Evolutionary conservation across 495 filamentous ascomycete genomes (phyloP), one percentile per base, ranked within the genome.

Genomic region (Alectoria sarmentosa): DNA sequence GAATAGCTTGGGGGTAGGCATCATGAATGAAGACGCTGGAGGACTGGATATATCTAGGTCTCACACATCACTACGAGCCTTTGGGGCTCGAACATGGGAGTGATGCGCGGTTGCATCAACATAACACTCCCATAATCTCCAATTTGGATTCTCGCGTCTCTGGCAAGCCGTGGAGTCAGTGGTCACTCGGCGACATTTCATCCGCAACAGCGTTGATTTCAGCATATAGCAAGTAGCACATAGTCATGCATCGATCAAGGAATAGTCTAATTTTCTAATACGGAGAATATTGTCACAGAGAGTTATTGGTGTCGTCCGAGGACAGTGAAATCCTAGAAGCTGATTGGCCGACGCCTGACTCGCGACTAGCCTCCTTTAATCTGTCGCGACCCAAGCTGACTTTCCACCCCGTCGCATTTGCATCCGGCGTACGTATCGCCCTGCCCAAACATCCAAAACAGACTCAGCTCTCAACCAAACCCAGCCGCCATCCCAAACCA

Each of bases 301-400:
- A 7, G 3, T 30, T 9, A 26, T 9, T 32, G 23, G 28, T 28
- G 17, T 32, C 15, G 10, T 14, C n/a, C n/a, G n/a, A n/a, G n/a
- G n/a, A n/a, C n/a, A n/a, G n/a, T n/a, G n/a, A n/a, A n/a, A 26
- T 65, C 2, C 58, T 65, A 9, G 36, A 56, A 42, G 21, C 39
- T 66, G 65, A 66, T 62, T 62, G 65, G 65, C 41, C 48, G 36
- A 38, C n/a, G 58, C 58, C 60, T 26, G 28, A 26, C 14, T 56
- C 36, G 61, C 61, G 49, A 30, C 61, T 56, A 63, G 61, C 39
- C 61, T 41, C 55, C 28, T 37, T 37, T 21, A 57, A 36, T 42
- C 37, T 41, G 61, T 63, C 61, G 61, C 64, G 58, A 52, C 30
- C 44, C n/a, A 48, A n/a, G 9, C 41, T 13, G 17, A 44, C 8